phyloP scores from a whole-genome alignment of 345 rosid species.

The Brassica juncea region DNA sequence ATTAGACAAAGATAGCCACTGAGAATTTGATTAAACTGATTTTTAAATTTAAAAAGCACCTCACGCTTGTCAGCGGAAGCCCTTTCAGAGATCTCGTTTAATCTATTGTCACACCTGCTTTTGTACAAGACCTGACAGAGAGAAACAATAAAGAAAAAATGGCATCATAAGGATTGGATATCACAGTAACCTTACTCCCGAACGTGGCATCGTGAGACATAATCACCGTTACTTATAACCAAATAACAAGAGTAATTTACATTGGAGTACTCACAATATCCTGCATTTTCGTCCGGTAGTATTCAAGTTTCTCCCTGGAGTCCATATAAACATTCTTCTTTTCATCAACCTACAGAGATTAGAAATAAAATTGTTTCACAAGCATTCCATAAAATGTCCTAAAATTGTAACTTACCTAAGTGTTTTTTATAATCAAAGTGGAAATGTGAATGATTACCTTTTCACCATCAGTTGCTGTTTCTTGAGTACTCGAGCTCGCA shows the following conservation, averaged over 20 bases:
- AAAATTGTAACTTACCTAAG: constrained; percentile 10
- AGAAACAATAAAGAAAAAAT: not conserved
- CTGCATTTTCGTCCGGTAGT: constrained; percentile 91
- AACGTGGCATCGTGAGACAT: not conserved
- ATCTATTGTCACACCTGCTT: constrained; percentile 93
- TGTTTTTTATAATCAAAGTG: not conserved
- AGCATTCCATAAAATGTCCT: constrained; percentile 22
- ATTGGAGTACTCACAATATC: constrained; percentile 76
- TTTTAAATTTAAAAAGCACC: constrained; percentile 48
- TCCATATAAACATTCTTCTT: constrained; percentile 68
- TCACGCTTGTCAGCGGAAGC: constrained; percentile 90
- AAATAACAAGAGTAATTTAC: constrained; percentile 25
- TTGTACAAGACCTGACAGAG: constrained; percentile 72
- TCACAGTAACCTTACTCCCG: not conserved
- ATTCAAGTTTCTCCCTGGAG: constrained; percentile 90
- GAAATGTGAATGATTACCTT: constrained; percentile 49
- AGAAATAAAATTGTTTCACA: constrained; percentile 10
- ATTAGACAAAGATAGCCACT: constrained; percentile 24
- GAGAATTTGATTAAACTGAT: no score
- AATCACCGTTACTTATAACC: not conserved
- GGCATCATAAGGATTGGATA: constrained; percentile 3
- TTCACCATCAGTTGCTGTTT: constrained; percentile 49
- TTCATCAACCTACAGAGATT: constrained; percentile 54
- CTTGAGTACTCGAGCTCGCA: constrained; percentile 46
- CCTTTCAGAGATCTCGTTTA: constrained; percentile 92